Base-by-base conservation (phyloP, 1,284 basidiomycete genomes). In the Melampsora americana region DNA sequence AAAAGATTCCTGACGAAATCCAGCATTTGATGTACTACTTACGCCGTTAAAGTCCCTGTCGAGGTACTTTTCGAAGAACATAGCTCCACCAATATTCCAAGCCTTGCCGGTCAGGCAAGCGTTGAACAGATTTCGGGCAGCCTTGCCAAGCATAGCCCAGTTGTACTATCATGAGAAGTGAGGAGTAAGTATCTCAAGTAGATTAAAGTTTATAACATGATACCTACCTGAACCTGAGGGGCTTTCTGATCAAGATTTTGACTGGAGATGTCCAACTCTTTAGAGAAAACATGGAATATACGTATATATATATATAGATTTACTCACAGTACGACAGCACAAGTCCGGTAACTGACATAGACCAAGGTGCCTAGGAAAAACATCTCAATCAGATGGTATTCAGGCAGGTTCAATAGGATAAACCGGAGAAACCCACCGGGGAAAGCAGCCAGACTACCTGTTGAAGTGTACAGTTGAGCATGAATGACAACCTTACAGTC, bases 311-410 rank as follows among this genome's bases (percentile, higher is more conserved):
- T 50, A 16, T 32, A 46, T 4, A 20, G 30, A 16, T 18, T 9
- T 4, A 66, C 65, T n/a, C 12, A 67, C 66, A 67, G 56, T n/a
- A 67, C 66, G 26, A 50, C 56, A 9, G 66, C 66, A 32, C 66
- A 67, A 50, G 66, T 67, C n/a, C 66, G 30, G 66, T 67, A 67
- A 32, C 46, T 50, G 35, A 67, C 66, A 67, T 50, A 67, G 35
- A 67, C 66, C 44, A 28, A 46, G 20, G 66, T 67, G 30, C 66
- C 66, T 67, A 42, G 18, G n/a, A 67, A 9, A 20, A 12, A 50
- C 26, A 46, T 35, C 35, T 9, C 9, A 3, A 35, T 35, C 35
- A 35, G 35, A 35, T 35, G n/a, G 35, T 35, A 35, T 9, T 9
- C 35, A 35, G 35, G 35, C 9, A 35, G 35, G 35, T 35, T 35